These are phyloP conservation scores for Saccharum hybrid DNA, from an alignment of 202 grass and related monocot genomes.

Conservation along the genomic window DNA sequence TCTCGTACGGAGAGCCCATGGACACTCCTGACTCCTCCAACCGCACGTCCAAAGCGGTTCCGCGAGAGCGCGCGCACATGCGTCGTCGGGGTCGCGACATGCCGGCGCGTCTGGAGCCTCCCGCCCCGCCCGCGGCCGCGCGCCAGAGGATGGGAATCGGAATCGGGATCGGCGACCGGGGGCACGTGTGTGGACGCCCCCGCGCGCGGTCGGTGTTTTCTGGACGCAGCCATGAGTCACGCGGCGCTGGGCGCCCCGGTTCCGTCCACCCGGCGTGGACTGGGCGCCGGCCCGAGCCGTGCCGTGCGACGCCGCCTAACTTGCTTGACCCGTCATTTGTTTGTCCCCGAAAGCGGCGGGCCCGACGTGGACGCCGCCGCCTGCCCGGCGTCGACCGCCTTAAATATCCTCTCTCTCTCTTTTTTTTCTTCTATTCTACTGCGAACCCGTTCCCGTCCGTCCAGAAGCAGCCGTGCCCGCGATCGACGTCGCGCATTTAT, in stretches of 20 bases:
- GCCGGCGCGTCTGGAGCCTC: neutral
- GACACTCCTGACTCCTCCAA: neutral
- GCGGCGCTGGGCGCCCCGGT: slow-evolving; percentile 8
- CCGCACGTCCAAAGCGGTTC: neutral
- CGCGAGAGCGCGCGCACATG: slow-evolving; percentile 12
- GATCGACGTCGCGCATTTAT: slow-evolving; percentile 47
- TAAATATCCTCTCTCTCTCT: neutral
- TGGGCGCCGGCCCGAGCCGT: neutral
- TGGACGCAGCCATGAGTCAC: slow-evolving; percentile 27
- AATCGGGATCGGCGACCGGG: neutral
- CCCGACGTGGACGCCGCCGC: slow-evolving; percentile 32
- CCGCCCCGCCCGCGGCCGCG: neutral
- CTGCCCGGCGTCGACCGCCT: slow-evolving; percentile 28
- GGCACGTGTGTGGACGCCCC: slow-evolving; percentile 47
- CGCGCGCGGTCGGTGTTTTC: slow-evolving; percentile 27
- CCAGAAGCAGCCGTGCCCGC: slow-evolving; percentile 31
- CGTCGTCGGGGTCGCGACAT: neutral
- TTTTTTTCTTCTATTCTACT: too few relatives aligned
- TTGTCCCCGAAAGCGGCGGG: slow-evolving; percentile 53
- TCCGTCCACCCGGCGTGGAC: slow-evolving; percentile 34
- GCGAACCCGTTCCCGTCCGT: slow-evolving; percentile 10
- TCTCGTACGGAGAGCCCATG: neutral
- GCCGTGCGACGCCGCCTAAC: slow-evolving; percentile 55
- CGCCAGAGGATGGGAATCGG: neutral
- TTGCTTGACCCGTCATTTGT: slow-evolving; percentile 49